Percentiles rank a stretch among this genome's conserved stretches.
These are phyloP conservation scores for Pterulicium gracile DNA, from an alignment of 1,284 basidiomycete species.

Conservation along the genomic window DNA sequence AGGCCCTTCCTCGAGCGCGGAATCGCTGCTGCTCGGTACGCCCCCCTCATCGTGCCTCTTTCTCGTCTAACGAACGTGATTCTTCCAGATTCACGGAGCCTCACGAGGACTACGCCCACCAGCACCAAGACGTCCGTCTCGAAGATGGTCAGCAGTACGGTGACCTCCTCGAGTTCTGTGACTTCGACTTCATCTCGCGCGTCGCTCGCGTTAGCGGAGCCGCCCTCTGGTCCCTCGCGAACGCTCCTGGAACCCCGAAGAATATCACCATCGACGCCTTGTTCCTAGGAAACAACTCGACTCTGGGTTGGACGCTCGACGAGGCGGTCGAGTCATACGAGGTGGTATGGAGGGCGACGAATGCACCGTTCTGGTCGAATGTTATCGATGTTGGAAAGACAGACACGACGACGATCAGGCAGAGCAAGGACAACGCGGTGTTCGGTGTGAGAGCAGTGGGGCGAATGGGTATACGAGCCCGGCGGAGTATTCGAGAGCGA, in stretches of 20 bases:
- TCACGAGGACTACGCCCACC: slow-evolving; percentile 42
- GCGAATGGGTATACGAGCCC: slow-evolving; percentile 39
- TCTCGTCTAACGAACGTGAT: no score
- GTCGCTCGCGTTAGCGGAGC: slow-evolving; percentile 41
- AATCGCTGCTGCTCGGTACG: slow-evolving; percentile 40
- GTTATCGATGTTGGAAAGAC: slow-evolving; percentile 36
- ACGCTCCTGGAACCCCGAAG: slow-evolving; percentile 40
- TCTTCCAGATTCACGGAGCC: slow-evolving; percentile 47
- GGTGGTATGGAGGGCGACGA: slow-evolving; percentile 38
- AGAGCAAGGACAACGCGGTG: slow-evolving; percentile 41
- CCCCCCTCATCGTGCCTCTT: no score
- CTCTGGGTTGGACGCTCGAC: slow-evolving; percentile 33
- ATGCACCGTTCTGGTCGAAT: slow-evolving; percentile 35
- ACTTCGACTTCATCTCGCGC: slow-evolving; percentile 38
- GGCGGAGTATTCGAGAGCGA: no score
- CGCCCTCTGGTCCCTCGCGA: slow-evolving; percentile 39
- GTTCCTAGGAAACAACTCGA: slow-evolving; percentile 41
- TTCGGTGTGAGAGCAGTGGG: slow-evolving; percentile 40
- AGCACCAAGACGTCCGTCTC: slow-evolving; percentile 43
- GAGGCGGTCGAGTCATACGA: slow-evolving; percentile 32
- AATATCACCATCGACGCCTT: slow-evolving; percentile 32
- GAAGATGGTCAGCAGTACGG: slow-evolving; percentile 36
- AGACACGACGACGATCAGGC: slow-evolving; percentile 25
- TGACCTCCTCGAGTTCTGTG: slow-evolving; percentile 39
- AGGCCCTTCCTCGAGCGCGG: slow-evolving; percentile 35